Conservation (phyloP, 169 alveolate species). For the Eimeria acervulina region DNA sequence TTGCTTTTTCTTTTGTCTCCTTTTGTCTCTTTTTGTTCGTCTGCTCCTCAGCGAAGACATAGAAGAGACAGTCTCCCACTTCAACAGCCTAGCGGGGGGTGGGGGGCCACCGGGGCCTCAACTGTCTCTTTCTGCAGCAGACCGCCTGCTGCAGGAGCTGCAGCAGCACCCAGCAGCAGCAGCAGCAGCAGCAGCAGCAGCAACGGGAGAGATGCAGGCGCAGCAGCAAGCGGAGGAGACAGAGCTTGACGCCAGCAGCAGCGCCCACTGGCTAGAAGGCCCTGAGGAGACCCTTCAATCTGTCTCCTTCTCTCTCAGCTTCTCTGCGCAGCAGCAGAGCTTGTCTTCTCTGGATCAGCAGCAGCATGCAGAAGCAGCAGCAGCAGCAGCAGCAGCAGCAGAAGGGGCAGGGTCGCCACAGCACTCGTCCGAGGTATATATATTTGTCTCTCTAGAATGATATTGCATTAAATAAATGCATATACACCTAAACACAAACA, state of each 20-base stretch:
- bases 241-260: conserved; percentile 23
- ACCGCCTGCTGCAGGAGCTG: conserved; percentile 13
- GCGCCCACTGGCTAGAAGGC: conserved; percentile 47
- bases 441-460: not conserved
- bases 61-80: not conserved
- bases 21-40: not conserved
- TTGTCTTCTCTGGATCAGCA: not conserved
- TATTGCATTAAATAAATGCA: too few species aligned
- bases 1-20: not conserved
- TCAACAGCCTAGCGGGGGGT: not conserved
- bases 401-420: not conserved
- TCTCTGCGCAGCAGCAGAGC: not conserved
- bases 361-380: not conserved
- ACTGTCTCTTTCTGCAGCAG: not conserved
- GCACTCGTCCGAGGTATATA: not conserved
- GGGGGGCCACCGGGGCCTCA: conserved; percentile 6
- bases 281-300: not conserved
- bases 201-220: too few species aligned
- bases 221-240: not conserved
- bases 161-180: too few species aligned
- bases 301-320: not conserved
- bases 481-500: too few species aligned
- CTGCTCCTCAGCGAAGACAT: not conserved
- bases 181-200: too few species aligned
- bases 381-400: conserved; percentile 39